A percentile compares a stretch with the other conserved stretches of the same genome.
Evolutionary conservation across 768 basidiomycete species (phyloP).

Genomic region (Auricularia cornea): DNA sequence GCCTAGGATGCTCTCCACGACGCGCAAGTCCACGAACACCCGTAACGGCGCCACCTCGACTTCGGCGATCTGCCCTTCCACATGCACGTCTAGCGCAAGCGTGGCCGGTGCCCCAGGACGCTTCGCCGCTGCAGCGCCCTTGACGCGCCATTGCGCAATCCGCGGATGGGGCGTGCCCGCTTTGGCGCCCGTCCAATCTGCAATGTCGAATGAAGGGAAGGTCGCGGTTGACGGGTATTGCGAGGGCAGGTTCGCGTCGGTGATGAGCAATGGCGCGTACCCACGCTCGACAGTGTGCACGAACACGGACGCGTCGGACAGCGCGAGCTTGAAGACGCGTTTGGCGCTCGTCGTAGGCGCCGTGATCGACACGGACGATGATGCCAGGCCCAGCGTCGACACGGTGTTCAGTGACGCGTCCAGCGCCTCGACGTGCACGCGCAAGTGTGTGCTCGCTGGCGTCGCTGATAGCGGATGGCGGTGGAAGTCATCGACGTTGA

Average conservation of each 20-base stretch:
- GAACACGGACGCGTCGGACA: slow-evolving; percentile 52
- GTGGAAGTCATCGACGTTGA: slow-evolving; percentile 41
- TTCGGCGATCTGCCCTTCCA: slow-evolving; percentile 31
- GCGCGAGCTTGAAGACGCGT: slow-evolving; percentile 17
- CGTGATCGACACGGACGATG: not conserved
- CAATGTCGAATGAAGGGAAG: slow-evolving; percentile 49
- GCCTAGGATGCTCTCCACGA: slow-evolving; percentile 24
- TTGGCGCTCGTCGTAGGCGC: slow-evolving; percentile 4
- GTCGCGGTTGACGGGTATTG: slow-evolving; percentile 38
- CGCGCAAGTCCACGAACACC: slow-evolving; percentile 61
- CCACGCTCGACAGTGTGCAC: slow-evolving; percentile 7
- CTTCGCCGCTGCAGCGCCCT: slow-evolving; percentile 10
- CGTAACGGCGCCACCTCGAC: slow-evolving; percentile 47
- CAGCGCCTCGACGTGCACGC: slow-evolving; percentile 39
- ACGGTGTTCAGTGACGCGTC: slow-evolving; percentile 18
- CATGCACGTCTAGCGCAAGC: slow-evolving; percentile 16
- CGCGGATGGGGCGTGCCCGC: slow-evolving; percentile 38
- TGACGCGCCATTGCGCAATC: slow-evolving; percentile 56
- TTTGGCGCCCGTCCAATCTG: slow-evolving; percentile 52
- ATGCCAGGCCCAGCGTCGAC: slow-evolving; percentile 17
- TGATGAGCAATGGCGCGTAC: slow-evolving; percentile 59
- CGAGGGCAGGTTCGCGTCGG: slow-evolving; percentile 54
- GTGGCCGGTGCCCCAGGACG: not conserved
- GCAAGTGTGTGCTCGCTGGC: slow-evolving; percentile 43
- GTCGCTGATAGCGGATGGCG: slow-evolving; percentile 50